Conservation (phyloP, 2,329 filamentous ascomycete genomes). For the Fusarium nurragi region DNA sequence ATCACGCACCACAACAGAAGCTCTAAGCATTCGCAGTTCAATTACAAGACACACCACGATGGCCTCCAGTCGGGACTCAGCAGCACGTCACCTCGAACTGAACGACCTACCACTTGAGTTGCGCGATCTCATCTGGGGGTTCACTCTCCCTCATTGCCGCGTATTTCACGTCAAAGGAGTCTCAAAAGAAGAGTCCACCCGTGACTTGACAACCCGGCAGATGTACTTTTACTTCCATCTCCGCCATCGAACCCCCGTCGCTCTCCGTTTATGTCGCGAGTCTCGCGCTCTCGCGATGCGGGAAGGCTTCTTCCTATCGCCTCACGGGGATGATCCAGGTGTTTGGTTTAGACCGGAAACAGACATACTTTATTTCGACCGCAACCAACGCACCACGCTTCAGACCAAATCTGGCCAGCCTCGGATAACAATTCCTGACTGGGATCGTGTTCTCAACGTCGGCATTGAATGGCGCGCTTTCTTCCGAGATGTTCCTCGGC, state of each 20-base stretch:
- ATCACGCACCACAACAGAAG: background rate
- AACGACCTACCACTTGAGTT: conserved; percentile 42
- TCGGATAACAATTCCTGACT: conserved; percentile 25
- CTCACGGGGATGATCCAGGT: conserved; percentile 14
- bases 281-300: conserved; percentile 43
- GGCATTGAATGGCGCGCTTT: conserved; percentile 47
- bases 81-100: conserved; percentile 8
- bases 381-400: conserved; percentile 39
- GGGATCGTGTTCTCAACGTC: conserved; percentile 43
- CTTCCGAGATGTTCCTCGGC: conserved; percentile 41
- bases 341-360: conserved; percentile 42
- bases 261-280: conserved; percentile 40
- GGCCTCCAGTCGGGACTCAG: background rate
- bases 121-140: conserved; percentile 45
- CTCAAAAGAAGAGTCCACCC: background rate
- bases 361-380: conserved; percentile 47
- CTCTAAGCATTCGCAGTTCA: background rate
- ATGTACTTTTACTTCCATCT: conserved; percentile 39
- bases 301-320: conserved; percentile 42
- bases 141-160: conserved; percentile 41
- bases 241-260: conserved; percentile 29
- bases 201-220: background rate
- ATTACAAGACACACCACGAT: background rate
- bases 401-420: conserved; percentile 17
- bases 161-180: conserved; percentile 45